These are phyloP conservation scores for Pyronema omphalodes DNA, from an alignment of 495 filamentous ascomycete species.

Conservation along the genomic window DNA sequence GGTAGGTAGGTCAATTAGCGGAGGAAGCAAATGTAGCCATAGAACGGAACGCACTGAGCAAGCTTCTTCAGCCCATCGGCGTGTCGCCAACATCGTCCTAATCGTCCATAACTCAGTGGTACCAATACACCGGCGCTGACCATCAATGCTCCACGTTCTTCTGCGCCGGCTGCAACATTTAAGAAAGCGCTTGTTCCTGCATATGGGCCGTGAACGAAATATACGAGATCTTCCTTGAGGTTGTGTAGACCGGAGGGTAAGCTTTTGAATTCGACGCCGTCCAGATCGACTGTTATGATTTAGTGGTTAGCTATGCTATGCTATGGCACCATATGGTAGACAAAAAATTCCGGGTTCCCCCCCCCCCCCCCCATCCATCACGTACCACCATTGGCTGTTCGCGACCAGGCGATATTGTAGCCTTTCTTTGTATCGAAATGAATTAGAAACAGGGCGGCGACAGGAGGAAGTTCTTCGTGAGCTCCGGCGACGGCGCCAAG, in stretches of 20 bases:
- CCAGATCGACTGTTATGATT: conserved; percentile 45
- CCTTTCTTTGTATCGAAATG: conserved; percentile 66
- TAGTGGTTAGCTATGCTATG: conserved; percentile 16
- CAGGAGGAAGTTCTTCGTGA: conserved; percentile 42
- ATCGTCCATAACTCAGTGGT: conserved; percentile 63
- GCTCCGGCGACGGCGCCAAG: not conserved
- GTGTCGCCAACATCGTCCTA: conserved; percentile 81
- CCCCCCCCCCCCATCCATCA: no score
- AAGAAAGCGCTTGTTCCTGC: conserved; percentile 86
- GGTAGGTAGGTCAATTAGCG: conserved; percentile 16
- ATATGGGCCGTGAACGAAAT: conserved; percentile 68
- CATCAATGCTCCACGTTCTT: conserved; percentile 75
- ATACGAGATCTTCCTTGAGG: conserved; percentile 72
- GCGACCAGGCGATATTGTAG: conserved; percentile 76
- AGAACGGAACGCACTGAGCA: conserved; percentile 37
- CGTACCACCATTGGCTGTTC: conserved; percentile 40
- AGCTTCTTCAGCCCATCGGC: conserved; percentile 57
- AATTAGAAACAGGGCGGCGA: conserved; percentile 70
- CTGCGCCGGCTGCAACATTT: conserved; percentile 56
- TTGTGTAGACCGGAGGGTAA: conserved; percentile 85
- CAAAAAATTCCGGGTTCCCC: conserved; percentile 6
- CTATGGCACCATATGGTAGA: conserved; percentile 11
- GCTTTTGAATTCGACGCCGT: conserved; percentile 87
- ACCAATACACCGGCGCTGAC: conserved; percentile 80
- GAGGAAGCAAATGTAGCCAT: not conserved